A percentile compares a stretch with the other conserved stretches of the same genome.
Conservation (phyloP, 176 grass and related monocot genomes). For the Neostapfia colusana region DNA sequence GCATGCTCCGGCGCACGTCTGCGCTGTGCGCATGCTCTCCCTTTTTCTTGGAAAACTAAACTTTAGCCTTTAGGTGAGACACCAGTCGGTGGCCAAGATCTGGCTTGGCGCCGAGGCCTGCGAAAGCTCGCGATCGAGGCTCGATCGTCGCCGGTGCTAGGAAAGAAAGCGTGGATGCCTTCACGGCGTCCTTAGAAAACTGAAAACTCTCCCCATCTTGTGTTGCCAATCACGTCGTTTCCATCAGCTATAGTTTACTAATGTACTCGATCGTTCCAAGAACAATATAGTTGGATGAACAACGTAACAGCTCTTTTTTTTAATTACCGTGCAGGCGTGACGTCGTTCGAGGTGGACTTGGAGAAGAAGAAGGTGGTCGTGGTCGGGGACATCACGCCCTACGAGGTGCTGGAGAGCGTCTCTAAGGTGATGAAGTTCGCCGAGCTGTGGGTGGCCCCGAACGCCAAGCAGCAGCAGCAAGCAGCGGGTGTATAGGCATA, state of each 20-base stretch:
- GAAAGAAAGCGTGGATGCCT: background rate
- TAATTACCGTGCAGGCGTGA: constrained; percentile 57
- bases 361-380: constrained; percentile 94
- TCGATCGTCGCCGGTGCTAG: constrained; percentile 1
- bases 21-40: constrained; percentile 38
- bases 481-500: too few species aligned
- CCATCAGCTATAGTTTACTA: background rate
- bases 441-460: too few species aligned
- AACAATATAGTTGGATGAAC: background rate
- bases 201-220: fast-evolving
- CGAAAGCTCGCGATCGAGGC: background rate
- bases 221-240: background rate
- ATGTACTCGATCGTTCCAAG: background rate
- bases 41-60: constrained; percentile 37
- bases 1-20: constrained; percentile 26
- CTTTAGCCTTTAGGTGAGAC: constrained; percentile 15
- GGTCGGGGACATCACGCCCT: constrained; percentile 83
- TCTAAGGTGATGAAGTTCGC: too few species aligned
- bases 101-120: background rate
- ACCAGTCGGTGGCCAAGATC: constrained; percentile 32
- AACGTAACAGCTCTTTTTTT: too few species aligned
- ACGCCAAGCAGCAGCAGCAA: too few species aligned
- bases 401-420: constrained; percentile 50
- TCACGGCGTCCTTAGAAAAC: background rate
- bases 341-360: constrained; percentile 83